Evolutionary conservation across 2,329 filamentous ascomycete genomes (phyloP), one percentile per base, ranked within the genome.

Genomic region (Colletotrichum cereale): DNA sequence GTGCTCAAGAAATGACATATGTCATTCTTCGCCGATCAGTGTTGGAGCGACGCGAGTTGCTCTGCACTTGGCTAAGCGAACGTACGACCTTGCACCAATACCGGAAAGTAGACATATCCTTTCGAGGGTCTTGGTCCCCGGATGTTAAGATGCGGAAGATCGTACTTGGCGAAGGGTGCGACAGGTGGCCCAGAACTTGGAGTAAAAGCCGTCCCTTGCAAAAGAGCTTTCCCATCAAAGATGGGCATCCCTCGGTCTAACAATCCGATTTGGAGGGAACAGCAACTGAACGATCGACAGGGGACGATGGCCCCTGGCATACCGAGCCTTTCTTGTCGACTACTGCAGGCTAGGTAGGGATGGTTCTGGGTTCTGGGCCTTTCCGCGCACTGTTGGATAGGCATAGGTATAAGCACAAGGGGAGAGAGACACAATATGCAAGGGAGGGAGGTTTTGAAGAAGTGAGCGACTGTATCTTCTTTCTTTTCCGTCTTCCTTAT

Each of bases 261-360:
- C 52, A 71, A 62, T 64, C 24, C 58, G 68, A 68, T 71, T 40
- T 31, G 18, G 65, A 66, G 47, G n/a, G 21, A n/a, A 40, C 29
- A 34, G 31, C 5, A 63, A 36, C 24, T 61, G 5, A 38, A 29
- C 44, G 68, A 68, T 71, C 68, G 66, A 71, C 68, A 71, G 68
- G 68, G 68, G 68, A 71, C 40, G 65, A 68, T 58, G 36, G 65
- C 56, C 68, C 68, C 68, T 71, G 29, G 38, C 68, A 71, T 71
- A 52, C 67, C 64, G 34, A 36, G 36, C 11, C 16, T 29, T 42
- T 40, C 42, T 36, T 67, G 40, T 62, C 57, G 58, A 64, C 64
- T 71, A 42, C 67, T 53, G 63, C 58, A 47, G 34, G 65, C 58
- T 40, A 71, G 63, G 50, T 36, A 71, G 68, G 58, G 65, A 68